These are phyloP conservation scores for Oryza meridionalis DNA, from an alignment of 176 grass and related monocot species.

Conservation along the genomic window DNA sequence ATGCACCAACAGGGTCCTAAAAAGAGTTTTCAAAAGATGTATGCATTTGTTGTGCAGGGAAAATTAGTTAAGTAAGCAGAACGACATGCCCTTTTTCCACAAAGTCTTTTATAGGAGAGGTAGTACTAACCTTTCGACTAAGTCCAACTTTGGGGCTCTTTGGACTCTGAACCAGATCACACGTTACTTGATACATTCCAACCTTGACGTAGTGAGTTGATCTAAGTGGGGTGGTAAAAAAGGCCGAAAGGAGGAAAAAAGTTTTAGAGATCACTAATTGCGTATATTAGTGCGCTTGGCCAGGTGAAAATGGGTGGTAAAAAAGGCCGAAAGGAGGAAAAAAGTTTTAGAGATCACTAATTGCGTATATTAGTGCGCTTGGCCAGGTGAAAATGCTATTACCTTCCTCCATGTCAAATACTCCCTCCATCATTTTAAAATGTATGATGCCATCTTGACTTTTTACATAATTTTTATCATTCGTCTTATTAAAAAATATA, in stretches of 20 bases:
- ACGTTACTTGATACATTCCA: conserved; percentile 35
- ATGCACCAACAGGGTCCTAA: not conserved
- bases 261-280: conserved; percentile 22
- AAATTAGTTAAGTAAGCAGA: conserved; percentile 24
- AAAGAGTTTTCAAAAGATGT: not conserved
- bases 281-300: conserved; percentile 36
- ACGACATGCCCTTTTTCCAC: not conserved
- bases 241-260: not conserved
- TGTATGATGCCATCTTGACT: too few species aligned
- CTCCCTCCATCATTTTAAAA: too few species aligned
- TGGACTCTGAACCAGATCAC: conserved; percentile 10
- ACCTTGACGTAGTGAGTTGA: conserved; percentile 35
- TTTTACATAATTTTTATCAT: too few species aligned
- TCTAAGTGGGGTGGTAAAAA: conserved; percentile 47
- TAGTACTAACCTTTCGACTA: conserved; percentile 11
- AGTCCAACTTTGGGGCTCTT: conserved; percentile 48
- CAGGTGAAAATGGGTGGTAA: conserved; percentile 40
- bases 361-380: conserved; percentile 39
- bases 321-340: not conserved
- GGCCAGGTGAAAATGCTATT: conserved; percentile 25
- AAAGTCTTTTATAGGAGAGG: conserved; percentile 38
- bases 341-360: conserved; percentile 12
- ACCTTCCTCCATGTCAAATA: too few species aligned
- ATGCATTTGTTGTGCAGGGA: not conserved
- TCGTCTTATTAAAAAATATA: too few species aligned